Evolutionary conservation across 805 yeast genomes (phyloP), one percentile per base, ranked within the genome.

Genomic region (Wickerhamomyces hampshirensis): DNA sequence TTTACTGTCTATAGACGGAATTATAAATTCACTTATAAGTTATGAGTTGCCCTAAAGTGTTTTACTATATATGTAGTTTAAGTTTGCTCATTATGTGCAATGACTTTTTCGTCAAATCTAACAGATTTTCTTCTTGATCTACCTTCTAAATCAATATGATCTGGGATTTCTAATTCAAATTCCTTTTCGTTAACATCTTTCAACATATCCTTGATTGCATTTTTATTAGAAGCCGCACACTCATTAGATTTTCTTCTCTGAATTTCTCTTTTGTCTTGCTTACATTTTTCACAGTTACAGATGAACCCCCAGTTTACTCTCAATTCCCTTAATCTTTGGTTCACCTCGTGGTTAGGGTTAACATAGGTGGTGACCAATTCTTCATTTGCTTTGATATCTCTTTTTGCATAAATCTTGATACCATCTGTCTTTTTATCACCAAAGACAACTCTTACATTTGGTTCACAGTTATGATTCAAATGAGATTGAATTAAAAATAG

Each of bases 301-400:
- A 71, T 51, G 56, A 86, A 86, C 4, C 95, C 95, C 85, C 87
- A 86, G 48, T 81, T 80, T 10, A 77, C 75, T 40, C 89, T 60
- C 33, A 86, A 62, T 44, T 74, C 78, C 44, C 82, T 57, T 48
- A 75, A 77, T 44, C 95, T 70, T 39, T 79, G 75, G 31, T 69
- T 73, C 7, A 79, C 73, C 3, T 76, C 73, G 48, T 75, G 78
- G 5, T 63, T 55, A 2, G 88, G 86, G 47, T 82, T 76, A 2
- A 84, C 84, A 48, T 86, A 86, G 3, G 82, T 68, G 2, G 84
- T 76, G 0, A 74, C 62, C 28, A 86, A 66, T 53, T 85, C 93
- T 46, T 82, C 88, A 14, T 81, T 83, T 2, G 71, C 63, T 34
- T 59, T 59, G 28, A 86, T 75, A 31, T 72, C 75, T 33, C 75